These are phyloP conservation scores for Cymbopogon flexuosus DNA, from an alignment of 202 grass and related monocot genomes.

Conservation along the genomic window DNA sequence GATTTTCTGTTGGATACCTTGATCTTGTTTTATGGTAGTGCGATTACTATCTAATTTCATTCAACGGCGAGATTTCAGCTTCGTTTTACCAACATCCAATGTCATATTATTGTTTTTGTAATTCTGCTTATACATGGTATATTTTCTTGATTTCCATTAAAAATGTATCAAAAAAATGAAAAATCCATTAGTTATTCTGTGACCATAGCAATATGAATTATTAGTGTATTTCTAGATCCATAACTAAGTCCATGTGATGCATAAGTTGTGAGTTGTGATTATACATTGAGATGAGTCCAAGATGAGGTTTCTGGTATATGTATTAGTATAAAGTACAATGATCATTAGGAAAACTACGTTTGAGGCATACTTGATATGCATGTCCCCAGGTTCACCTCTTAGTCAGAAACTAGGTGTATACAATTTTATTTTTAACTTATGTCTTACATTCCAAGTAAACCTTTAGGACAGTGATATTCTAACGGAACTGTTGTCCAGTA, in stretches of 20 bases:
- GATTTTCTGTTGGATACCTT: not conserved
- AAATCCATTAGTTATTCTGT: not conserved
- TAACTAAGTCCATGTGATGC: conserved; percentile 5
- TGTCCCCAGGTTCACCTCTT: not conserved
- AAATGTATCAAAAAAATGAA: not conserved
- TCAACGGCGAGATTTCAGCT: not conserved
- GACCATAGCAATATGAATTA: conserved; percentile 5
- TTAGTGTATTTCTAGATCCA: not conserved
- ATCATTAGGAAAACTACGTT: not conserved
- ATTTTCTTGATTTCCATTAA: not conserved
- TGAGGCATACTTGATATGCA: not conserved
- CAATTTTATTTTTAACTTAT: conserved; percentile 16
- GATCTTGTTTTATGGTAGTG: not conserved
- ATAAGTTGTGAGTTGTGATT: not conserved
- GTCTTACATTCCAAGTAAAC: conserved; percentile 1
- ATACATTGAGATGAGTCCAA: not conserved
- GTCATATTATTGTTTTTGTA: not conserved
- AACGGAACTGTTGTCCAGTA: not conserved
- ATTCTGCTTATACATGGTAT: not conserved
- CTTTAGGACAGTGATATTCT: not conserved
- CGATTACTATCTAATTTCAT: not conserved
- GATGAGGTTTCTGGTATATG: conserved; percentile 4
- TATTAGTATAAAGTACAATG: conserved; percentile 16
- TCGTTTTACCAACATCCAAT: not conserved
- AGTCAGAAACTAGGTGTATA: not conserved